phyloP scores from a whole-genome alignment of 352 stramenopile genomes.

The Globisporangium solare region DNA sequence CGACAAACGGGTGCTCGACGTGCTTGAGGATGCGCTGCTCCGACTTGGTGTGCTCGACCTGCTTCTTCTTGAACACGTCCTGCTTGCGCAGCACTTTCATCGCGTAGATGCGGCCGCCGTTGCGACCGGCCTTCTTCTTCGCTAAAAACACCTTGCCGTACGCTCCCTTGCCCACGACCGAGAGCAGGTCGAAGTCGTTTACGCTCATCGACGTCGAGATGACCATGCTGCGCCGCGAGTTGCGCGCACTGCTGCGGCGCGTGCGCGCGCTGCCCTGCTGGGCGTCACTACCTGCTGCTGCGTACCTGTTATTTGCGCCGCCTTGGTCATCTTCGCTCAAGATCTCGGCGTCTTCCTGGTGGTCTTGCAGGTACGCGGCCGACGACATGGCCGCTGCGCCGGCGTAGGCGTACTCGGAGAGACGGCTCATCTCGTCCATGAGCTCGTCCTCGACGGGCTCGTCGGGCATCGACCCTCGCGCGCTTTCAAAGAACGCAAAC shows the following conservation, averaged over 20 bases:
- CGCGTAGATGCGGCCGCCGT: conserved; percentile 75
- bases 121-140: conserved; percentile 71
- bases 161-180: conserved; percentile 82
- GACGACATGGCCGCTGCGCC: conserved; percentile 48
- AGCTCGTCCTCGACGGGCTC: conserved; percentile 64
- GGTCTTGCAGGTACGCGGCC: conserved; percentile 42
- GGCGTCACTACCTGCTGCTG: neutral
- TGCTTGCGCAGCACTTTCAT: conserved; percentile 88
- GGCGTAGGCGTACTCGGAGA: conserved; percentile 70
- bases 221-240: conserved; percentile 66
- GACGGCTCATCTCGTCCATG: conserved; percentile 75
- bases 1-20: conserved; percentile 87
- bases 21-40: conserved; percentile 87
- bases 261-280: conserved; percentile 16
- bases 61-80: conserved; percentile 83
- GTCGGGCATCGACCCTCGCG: conserved; percentile 71
- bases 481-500: conserved; percentile 83
- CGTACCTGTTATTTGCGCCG: neutral
- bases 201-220: conserved; percentile 81
- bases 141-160: conserved; percentile 86
- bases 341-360: conserved; percentile 76
- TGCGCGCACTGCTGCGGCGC: conserved; percentile 33
- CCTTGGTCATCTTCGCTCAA: conserved; percentile 30
- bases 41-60: conserved; percentile 85
- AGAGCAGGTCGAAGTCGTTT: conserved; percentile 84